These are phyloP conservation scores for Cronartium quercuum DNA, from an alignment of 1,284 basidiomycete species.

Conservation along the genomic window DNA sequence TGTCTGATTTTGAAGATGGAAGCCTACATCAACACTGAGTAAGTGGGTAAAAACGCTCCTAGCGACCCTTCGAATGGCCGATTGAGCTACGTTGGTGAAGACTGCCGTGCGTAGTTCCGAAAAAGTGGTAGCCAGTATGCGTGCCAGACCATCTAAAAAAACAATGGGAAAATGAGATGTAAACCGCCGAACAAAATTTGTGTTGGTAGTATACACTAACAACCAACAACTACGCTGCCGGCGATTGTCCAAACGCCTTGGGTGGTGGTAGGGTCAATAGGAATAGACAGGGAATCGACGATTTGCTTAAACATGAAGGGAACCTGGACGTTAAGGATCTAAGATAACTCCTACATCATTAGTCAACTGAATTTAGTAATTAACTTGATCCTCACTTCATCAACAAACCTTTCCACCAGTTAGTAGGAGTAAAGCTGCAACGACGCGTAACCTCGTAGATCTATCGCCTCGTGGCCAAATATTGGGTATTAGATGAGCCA, in stretches of 20 bases:
- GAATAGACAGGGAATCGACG: conserved; percentile 17
- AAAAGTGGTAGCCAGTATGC: conserved; percentile 21
- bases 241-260: conserved; percentile 32
- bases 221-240: conserved; percentile 36
- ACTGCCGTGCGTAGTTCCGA: conserved; percentile 36
- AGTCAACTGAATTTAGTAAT: neutral
- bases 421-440: conserved; percentile 73
- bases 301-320: conserved; percentile 38
- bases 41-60: conserved; percentile 31
- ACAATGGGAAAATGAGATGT: neutral
- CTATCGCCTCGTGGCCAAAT: conserved; percentile 58
- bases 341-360: neutral
- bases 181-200: neutral
- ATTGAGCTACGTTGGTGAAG: conserved; percentile 38
- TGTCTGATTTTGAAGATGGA: conserved; percentile 36
- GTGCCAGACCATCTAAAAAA: conserved; percentile 34
- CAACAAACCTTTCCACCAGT: conserved; percentile 72
- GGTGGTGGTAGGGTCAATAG: conserved; percentile 27
- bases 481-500: conserved; percentile 55
- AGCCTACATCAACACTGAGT: conserved; percentile 32
- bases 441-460: conserved; percentile 60
- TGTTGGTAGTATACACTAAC: conserved; percentile 1
- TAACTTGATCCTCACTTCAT: neutral
- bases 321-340: conserved; percentile 38
- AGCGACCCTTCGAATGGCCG: conserved; percentile 37